These are phyloP conservation scores for Paxillus involutus DNA, from an alignment of 768 basidiomycete genomes.

Conservation along the genomic window DNA sequence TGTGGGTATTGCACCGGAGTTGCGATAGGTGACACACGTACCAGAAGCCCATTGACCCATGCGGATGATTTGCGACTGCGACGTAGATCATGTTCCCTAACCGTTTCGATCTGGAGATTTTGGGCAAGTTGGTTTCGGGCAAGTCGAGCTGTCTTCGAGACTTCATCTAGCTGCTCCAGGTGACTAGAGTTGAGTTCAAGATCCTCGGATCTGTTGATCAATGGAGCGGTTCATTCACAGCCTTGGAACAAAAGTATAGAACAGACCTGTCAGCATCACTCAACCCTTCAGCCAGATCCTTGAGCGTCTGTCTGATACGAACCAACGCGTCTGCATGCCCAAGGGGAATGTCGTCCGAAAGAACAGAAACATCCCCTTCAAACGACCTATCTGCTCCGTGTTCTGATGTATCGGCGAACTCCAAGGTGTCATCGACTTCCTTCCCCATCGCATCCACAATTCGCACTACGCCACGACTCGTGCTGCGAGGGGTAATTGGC, in stretches of 20 bases:
- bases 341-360: slow-evolving; percentile 21
- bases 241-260: slow-evolving; percentile 1
- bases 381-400: slow-evolving; percentile 14
- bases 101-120: slow-evolving; percentile 41
- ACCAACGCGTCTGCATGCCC: slow-evolving; percentile 52
- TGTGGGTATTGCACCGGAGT: slow-evolving; percentile 7
- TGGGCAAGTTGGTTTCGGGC: slow-evolving; percentile 46
- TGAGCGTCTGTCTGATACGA: slow-evolving; percentile 58
- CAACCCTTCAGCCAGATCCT: slow-evolving; percentile 54
- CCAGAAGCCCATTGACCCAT: slow-evolving; percentile 39
- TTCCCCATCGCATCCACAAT: slow-evolving; percentile 72
- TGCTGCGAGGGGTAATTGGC: slow-evolving; percentile 17
- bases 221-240: slow-evolving; percentile 5
- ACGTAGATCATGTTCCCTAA: slow-evolving; percentile 34
- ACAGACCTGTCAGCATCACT: slow-evolving; percentile 57
- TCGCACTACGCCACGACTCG: slow-evolving; percentile 47
- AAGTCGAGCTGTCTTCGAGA: slow-evolving; percentile 52
- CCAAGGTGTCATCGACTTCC: slow-evolving; percentile 42
- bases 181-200: slow-evolving; percentile 41
- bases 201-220: slow-evolving; percentile 38
- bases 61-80: slow-evolving; percentile 33
- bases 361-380: slow-evolving; percentile 19
- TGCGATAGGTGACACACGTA: slow-evolving; percentile 24
- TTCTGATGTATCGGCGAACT: slow-evolving; percentile 32
- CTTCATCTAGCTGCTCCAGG: slow-evolving; percentile 49